Base-by-base conservation (phyloP, 371 early-diverging fungal species). In the Rhizopus arrhizus region DNA sequence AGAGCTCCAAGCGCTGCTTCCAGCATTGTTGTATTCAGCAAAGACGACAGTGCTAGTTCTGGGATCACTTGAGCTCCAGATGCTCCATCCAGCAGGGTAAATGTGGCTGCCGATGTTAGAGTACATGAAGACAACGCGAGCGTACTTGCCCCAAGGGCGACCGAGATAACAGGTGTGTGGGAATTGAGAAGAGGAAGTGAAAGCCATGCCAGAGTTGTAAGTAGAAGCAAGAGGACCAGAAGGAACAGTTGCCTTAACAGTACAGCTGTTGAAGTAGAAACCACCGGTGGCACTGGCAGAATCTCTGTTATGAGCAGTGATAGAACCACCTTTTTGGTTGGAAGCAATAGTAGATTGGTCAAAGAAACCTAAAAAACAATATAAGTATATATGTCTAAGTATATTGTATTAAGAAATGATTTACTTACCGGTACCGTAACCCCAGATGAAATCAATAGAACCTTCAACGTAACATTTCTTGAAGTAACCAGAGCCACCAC, bases 371-470 rank as follows among this genome's bases (percentile, higher is more conserved):
- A 28, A 7, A 28, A 38, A 2, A 11, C 11, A 38, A 13, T 11
- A 0, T 38, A 5, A 38, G 8, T 5, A 38, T 8, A 11, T 5
- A 5, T 38, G 22, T 22, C 22, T 38, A 38, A 38, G 40, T 22
- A 22, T 13, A 11, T 38, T 38, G 13, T 38, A 38, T 38, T 38
- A 9, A 12, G 7, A 38, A 11, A 38, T 38, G 40, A 8, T 38
- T 5, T 38, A 11, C 11, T 49, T 49, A 46, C 58, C 68, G 3
- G 38, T 40, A 8, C 66, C 62, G 53, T 64, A 63, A 13, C 75
- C 76, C 53, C 65, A 76, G 36, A 76, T 68, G 31, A 66, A 74
- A 53, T 76, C 74, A 9, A 72, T 69, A 42, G 70, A 62, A 22
- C 75, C 74, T 48, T 69, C 70, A 56, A 74, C 59, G 28, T 68